Evolutionary conservation across 257 asterid genomes (phyloP).

Genomic region (Scutellaria baicalensis): DNA sequence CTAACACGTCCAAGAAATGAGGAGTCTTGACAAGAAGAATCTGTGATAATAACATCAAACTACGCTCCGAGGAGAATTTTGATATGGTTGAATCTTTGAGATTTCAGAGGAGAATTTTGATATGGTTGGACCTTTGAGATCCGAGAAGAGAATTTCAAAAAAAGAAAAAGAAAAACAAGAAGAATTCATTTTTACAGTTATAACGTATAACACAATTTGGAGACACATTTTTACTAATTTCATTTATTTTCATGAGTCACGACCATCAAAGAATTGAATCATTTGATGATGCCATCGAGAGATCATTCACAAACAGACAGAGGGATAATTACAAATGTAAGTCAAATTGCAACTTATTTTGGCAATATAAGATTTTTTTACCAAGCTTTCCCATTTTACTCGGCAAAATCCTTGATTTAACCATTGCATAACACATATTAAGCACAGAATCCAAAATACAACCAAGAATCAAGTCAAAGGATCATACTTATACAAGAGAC

Average conservation of each 20-base stretch:
- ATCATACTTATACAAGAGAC: not conserved
- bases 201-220: not conserved
- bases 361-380: not conserved
- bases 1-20: not conserved
- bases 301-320: too few species aligned
- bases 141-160: too few species aligned
- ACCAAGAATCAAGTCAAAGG: not conserved
- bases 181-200: too few species aligned
- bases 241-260: not conserved
- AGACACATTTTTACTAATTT: not conserved
- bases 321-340: not conserved
- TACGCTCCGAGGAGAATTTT: not conserved
- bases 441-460: not conserved
- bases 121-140: too few species aligned
- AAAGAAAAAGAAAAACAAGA: too few species aligned
- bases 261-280: not conserved
- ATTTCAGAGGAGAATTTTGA: not conserved
- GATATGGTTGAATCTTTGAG: not conserved
- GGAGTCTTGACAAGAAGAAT: not conserved
- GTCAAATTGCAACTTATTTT: not conserved
- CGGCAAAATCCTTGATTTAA: not conserved
- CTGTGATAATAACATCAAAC: not conserved
- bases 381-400: not conserved
- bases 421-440: not conserved
- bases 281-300: too few species aligned